These are phyloP conservation scores for Exophiala sp. DNA, from an alignment of 2,329 filamentous ascomycete species.

Conservation along the genomic window DNA sequence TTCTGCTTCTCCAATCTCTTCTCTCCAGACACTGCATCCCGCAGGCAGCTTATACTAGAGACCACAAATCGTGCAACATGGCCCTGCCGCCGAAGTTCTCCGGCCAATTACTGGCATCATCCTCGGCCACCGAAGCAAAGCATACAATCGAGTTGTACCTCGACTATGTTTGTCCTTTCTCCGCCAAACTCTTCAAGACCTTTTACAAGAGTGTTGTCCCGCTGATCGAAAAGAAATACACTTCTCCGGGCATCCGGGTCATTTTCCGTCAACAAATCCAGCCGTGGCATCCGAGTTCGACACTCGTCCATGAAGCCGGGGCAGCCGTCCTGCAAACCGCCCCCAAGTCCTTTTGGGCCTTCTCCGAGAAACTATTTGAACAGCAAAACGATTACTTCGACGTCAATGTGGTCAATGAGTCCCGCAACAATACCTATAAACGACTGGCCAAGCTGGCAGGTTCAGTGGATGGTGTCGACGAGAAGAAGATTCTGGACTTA, in stretches of 20 bases:
- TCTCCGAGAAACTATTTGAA: constrained; percentile 62
- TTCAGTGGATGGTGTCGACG: constrained; percentile 60
- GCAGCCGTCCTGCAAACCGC: constrained; percentile 69
- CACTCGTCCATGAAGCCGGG: constrained; percentile 65
- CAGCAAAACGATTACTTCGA: constrained; percentile 78
- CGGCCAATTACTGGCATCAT: constrained; percentile 44
- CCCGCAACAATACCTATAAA: constrained; percentile 74
- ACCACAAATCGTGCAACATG: too few relatives aligned
- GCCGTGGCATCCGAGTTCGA: constrained; percentile 88
- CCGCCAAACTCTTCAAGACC: constrained; percentile 69
- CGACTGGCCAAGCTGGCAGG: constrained; percentile 69
- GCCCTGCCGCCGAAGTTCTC: constrained; percentile 55
- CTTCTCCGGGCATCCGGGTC: constrained; percentile 54
- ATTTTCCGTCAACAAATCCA: constrained; percentile 90
- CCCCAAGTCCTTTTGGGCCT: constrained; percentile 71
- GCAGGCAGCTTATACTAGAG: too few relatives aligned
- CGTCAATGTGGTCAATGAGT: constrained; percentile 73
- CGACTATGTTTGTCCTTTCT: constrained; percentile 85
- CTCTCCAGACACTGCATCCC: too few relatives aligned
- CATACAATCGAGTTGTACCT: constrained; percentile 60
- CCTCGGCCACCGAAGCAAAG: constrained; percentile 39
- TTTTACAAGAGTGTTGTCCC: constrained; percentile 62
- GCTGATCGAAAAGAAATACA: constrained; percentile 56
- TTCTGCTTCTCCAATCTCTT: constrained; percentile 1
- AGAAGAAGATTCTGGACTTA: constrained; percentile 61